Percentiles rank a stretch among this genome's conserved stretches.
Evolutionary conservation across 1,284 basidiomycete genomes (phyloP).

Genomic region (Cutaneotrichosporon sp.): DNA sequence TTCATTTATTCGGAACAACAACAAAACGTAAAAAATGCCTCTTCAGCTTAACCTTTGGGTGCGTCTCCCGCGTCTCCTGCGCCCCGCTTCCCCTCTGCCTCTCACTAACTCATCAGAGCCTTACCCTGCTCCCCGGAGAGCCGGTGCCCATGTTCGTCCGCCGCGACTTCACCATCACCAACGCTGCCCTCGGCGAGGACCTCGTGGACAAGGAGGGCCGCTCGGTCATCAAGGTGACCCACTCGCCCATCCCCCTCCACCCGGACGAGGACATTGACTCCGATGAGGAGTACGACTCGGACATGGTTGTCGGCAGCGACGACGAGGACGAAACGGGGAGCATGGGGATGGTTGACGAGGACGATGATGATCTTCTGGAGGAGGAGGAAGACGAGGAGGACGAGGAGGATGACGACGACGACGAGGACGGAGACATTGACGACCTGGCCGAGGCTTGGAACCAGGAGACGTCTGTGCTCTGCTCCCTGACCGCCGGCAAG

Average conservation of each 20-base stretch:
- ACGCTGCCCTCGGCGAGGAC: slow-evolving; percentile 71
- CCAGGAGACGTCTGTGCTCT: slow-evolving; percentile 52
- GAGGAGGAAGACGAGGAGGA: slow-evolving; percentile 47
- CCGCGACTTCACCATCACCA: slow-evolving; percentile 74
- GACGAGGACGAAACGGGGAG: slow-evolving; percentile 48
- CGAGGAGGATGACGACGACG: slow-evolving; percentile 46
- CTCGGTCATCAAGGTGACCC: slow-evolving; percentile 73
- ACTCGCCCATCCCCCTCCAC: slow-evolving; percentile 49
- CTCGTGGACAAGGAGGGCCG: slow-evolving; percentile 62
- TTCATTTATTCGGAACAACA: not conserved
- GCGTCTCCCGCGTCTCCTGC: slow-evolving; percentile 14
- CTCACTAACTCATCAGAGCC: slow-evolving; percentile 14
- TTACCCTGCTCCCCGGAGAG: slow-evolving; percentile 48
- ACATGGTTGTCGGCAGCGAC: slow-evolving; percentile 21
- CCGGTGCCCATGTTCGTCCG: slow-evolving; percentile 60
- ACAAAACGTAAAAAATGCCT: slow-evolving; percentile 31
- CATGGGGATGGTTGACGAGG: slow-evolving; percentile 21
- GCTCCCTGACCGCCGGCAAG: slow-evolving; percentile 52
- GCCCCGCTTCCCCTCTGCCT: not conserved
- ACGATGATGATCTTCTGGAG: slow-evolving; percentile 47
- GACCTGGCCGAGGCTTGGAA: too few relatives aligned
- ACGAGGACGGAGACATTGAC: slow-evolving; percentile 52
- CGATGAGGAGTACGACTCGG: slow-evolving; percentile 48
- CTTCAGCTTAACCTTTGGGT: slow-evolving; percentile 45
- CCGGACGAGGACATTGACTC: slow-evolving; percentile 48